Base-by-base conservation (phyloP, 108 stramenopile species). In the Aurantiochytrium sp. region DNA sequence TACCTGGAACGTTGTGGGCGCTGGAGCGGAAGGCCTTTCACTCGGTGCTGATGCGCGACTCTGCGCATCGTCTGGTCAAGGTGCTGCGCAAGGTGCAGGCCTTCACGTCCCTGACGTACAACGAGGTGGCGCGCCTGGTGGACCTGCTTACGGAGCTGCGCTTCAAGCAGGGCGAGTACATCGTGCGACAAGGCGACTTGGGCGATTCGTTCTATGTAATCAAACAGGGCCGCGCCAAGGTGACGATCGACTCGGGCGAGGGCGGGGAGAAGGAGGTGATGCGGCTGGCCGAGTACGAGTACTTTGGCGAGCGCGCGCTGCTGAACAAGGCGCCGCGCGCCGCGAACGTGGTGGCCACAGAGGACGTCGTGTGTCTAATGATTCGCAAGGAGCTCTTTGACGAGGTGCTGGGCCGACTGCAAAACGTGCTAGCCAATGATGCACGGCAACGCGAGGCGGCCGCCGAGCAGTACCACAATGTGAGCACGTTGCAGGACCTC, bases 21-120 rank as follows among this genome's bases (percentile, higher is more conserved):
- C 50, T 93, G 88, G 91, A 92, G 42, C 89, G 92, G 36, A 52
- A 55, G 24, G 90, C 93, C 22, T 94, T 94, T 86, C 91, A 91
- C 22, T 90, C 85, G 27, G 65, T 92, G 55, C 88, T 94, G 45
- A 65, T 55, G 54, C 73, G 88, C 53, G 73, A 88, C 55, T 85
- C 68, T 36, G 68, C 68, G 10, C 73, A 54, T 39, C 69, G 73
- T 45, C 88, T 88, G 21, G 73, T 88, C 36, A 69, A 39, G 22
- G 81, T 88, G 41, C 81, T 88, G 36, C 73, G 73, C 24, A 88
- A 54, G 81, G 87, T 88, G 30, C 52, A 88, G 54, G 73, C 73
- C 54, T 81, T 88, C 22, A 85, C 52, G 52, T 41, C 81, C 37
- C 88, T 88, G 22, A 88, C 73, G 37, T 85, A 85, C 52, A 73